These are phyloP conservation scores for Aureobasidium sp. DNA, from an alignment of 2,329 filamentous ascomycete species.

Conservation along the genomic window DNA sequence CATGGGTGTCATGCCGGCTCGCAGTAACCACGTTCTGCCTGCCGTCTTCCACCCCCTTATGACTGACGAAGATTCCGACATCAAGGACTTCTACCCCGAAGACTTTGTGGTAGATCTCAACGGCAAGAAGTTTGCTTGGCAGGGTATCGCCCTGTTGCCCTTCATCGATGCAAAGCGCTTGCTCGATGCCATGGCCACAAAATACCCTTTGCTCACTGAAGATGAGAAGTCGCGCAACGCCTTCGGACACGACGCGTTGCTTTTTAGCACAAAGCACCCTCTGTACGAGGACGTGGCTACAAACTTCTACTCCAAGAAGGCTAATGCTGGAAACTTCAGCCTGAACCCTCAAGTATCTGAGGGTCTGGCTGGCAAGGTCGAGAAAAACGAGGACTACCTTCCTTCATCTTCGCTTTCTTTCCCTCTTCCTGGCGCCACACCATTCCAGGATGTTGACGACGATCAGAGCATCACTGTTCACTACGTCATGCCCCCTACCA, in stretches of 20 bases:
- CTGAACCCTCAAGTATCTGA: slow-evolving; percentile 67
- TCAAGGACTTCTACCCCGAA: slow-evolving; percentile 95
- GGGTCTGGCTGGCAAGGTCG: slow-evolving; percentile 69
- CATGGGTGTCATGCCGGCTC: slow-evolving; percentile 94
- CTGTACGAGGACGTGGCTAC: slow-evolving; percentile 77
- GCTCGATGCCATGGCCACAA: slow-evolving; percentile 69
- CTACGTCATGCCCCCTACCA: slow-evolving; percentile 70
- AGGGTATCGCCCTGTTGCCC: slow-evolving; percentile 83
- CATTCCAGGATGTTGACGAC: slow-evolving; percentile 59
- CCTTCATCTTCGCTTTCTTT: slow-evolving; percentile 75
- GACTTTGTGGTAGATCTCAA: slow-evolving; percentile 92
- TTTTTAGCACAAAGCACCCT: slow-evolving; percentile 75
- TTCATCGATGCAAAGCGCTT: slow-evolving; percentile 92
- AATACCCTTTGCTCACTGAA: slow-evolving; percentile 67
- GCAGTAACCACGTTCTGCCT: slow-evolving; percentile 84
- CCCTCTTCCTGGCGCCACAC: slow-evolving; percentile 64
- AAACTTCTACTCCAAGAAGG: slow-evolving; percentile 88
- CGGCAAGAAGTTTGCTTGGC: slow-evolving; percentile 98
- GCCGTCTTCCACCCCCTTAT: slow-evolving; percentile 83
- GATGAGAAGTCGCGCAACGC: slow-evolving; percentile 74
- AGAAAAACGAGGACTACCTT: slow-evolving; percentile 74
- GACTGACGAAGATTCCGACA: slow-evolving; percentile 77
- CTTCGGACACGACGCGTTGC: slow-evolving; percentile 68
- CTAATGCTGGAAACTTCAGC: slow-evolving; percentile 55
- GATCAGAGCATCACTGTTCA: slow-evolving; percentile 82